A percentile compares a stretch with the other conserved stretches of the same genome.
Evolutionary conservation across 1,284 basidiomycete species (phyloP).

Genomic region (Sporisorium iseilematis-ciliati): DNA sequence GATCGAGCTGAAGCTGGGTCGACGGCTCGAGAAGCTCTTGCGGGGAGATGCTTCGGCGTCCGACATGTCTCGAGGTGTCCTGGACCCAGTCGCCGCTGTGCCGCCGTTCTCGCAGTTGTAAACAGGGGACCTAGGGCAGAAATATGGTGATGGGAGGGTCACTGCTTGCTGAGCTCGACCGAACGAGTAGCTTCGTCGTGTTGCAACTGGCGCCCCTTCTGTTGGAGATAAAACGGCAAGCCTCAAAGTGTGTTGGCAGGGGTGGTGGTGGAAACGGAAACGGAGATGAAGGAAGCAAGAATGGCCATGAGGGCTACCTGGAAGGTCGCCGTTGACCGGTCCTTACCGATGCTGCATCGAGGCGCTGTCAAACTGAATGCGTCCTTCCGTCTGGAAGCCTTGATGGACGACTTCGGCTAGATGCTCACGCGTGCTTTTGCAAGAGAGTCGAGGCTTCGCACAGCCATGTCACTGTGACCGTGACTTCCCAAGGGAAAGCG

Average conservation of each 20-base stretch:
- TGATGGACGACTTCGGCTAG: constrained; percentile 2
- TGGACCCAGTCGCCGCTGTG: not conserved
- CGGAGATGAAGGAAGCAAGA: not conserved
- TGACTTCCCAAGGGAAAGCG: not conserved
- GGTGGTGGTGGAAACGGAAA: not conserved
- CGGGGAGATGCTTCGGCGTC: constrained; percentile 27
- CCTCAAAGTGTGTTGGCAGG: not conserved
- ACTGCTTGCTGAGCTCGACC: too few relatives aligned
- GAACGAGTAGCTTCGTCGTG: too few relatives aligned
- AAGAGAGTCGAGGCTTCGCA: not conserved
- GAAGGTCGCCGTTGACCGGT: not conserved
- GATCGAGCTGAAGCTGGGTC: constrained; percentile 44
- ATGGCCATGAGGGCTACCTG: not conserved
- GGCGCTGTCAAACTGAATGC: constrained; percentile 4
- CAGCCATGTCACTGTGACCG: constrained; percentile 1
- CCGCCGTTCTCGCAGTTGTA: too few relatives aligned
- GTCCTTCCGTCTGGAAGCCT: not conserved
- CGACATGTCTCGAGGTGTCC: constrained; percentile 19
- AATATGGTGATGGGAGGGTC: too few relatives aligned
- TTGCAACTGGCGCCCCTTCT: too few relatives aligned
- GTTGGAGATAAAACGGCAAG: not conserved
- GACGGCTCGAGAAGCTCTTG: constrained; percentile 33
- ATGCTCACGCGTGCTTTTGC: not conserved
- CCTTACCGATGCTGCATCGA: not conserved
- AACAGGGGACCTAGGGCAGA: too few relatives aligned